Conservation (phyloP, 768 basidiomycete genomes). For the Collybia sp. region DNA sequence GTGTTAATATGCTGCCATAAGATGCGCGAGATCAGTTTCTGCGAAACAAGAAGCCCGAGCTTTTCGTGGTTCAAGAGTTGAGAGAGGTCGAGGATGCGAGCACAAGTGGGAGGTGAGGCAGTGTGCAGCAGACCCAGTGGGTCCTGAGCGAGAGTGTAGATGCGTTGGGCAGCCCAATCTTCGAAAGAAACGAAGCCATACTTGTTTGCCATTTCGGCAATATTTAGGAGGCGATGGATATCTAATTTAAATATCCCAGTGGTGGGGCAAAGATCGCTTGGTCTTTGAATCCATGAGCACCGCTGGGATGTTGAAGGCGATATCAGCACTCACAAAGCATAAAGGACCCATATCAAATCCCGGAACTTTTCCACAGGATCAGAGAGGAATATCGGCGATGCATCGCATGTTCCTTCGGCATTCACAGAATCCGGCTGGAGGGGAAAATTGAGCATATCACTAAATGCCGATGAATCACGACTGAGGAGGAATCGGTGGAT, state of each 20-base stretch:
- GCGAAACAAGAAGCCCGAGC: conserved; percentile 43
- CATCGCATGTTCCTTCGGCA: conserved; percentile 22
- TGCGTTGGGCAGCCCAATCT: conserved; percentile 35
- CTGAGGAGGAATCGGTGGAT: conserved; percentile 39
- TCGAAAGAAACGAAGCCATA: conserved; percentile 42
- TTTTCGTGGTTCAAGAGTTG: conserved; percentile 40
- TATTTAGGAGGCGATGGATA: conserved; percentile 39
- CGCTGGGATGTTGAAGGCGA: not conserved
- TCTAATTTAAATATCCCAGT: conserved; percentile 14
- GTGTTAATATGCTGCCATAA: conserved; percentile 49
- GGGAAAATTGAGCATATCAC: conserved; percentile 36
- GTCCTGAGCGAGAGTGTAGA: conserved; percentile 29
- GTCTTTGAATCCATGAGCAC: conserved; percentile 17
- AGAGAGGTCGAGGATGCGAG: conserved; percentile 48
- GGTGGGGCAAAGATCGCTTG: conserved; percentile 29
- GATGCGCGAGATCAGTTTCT: conserved; percentile 45
- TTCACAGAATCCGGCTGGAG: conserved; percentile 13
- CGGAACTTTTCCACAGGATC: conserved; percentile 42
- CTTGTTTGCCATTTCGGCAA: conserved; percentile 42
- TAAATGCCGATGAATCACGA: conserved; percentile 37
- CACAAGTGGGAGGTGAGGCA: conserved; percentile 28
- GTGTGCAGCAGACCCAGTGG: conserved; percentile 23
- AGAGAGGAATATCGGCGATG: conserved; percentile 29
- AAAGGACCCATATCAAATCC: conserved; percentile 45
- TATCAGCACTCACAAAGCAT: conserved; percentile 34